Evolutionary conservation across 2,329 filamentous ascomycete species (phyloP), one percentile per base, ranked within the genome.

Genomic region (Apiospora saccharicola): DNA sequence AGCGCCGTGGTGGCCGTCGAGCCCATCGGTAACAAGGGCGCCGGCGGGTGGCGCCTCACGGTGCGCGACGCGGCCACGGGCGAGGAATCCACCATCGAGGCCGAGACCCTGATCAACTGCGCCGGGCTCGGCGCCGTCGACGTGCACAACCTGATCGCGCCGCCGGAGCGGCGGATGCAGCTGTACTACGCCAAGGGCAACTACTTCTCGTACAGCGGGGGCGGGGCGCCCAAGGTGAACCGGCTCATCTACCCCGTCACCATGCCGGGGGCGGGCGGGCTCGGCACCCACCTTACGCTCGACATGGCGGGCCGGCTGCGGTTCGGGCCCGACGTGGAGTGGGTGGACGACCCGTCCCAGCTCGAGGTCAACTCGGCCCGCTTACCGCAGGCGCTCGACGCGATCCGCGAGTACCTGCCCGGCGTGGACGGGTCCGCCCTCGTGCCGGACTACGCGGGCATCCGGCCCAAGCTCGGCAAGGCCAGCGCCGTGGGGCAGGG

Each of bases 291-390:
- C 82, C 86, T 99, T 24, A 99, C 96, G 0, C 88, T 98, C 72
- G 96, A 99, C 81, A 88, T 98, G 83, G 89, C 86, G 0, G 95
- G 96, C 0, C 90, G 94, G 0, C 88, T 98, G 61, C 92, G 94
- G 49, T 99, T 99, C 81, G 96, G 96, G 0, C 96, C 96, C 0
- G 96, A 99, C 79, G 93, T 98, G 19, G 94, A 98, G 81, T 98
- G 96, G 96, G 92, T 98, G 0, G 89, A 92, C 68, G 84, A 86
- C 0, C 90, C 94, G 0, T 82, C 84, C 12, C 90, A 98, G 78
- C 86, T 98, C n/a, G 85, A 86, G 1, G 92, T 93, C 22, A 94
- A 90, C 75, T 83, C 86, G 1, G 85, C 85, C 30, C 87, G 93
- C 16, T 84, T 98, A 71, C 81, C 84, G 1, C 86, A 89, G 51